Evolutionary conservation across 2,329 filamentous ascomycete species (phyloP).

Genomic region (Pseudopithomyces maydicus): DNA sequence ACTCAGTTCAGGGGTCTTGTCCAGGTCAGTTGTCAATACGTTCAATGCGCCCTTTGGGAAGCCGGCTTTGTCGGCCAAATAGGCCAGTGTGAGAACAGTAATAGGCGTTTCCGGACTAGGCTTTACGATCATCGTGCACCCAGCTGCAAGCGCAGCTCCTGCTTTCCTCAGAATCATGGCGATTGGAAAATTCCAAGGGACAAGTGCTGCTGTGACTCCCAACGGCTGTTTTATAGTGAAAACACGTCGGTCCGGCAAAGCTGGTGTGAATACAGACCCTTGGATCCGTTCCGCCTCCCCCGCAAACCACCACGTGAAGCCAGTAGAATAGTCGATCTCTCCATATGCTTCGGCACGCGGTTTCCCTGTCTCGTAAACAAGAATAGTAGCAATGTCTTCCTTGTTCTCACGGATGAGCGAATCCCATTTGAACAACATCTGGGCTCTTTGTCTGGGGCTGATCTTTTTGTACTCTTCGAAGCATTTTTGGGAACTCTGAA

Average conservation of each 20-base stretch:
- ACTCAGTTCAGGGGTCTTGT: conserved; percentile 59
- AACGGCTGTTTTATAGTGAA: conserved; percentile 78
- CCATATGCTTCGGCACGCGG: conserved; percentile 58
- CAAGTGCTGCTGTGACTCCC: conserved; percentile 69
- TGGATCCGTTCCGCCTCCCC: conserved; percentile 67
- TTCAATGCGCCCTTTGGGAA: conserved; percentile 65
- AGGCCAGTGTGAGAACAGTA: conserved; percentile 43
- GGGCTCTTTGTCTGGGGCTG: conserved; percentile 65
- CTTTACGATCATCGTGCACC: conserved; percentile 71
- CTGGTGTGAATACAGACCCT: conserved; percentile 64
- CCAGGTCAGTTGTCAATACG: conserved; percentile 64
- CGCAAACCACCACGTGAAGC: conserved; percentile 63
- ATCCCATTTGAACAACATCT: conserved; percentile 70
- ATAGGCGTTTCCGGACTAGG: conserved; percentile 50
- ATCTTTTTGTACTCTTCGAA: conserved; percentile 65
- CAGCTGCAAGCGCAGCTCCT: conserved; percentile 70
- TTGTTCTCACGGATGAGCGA: conserved; percentile 65
- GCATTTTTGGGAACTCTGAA: conserved; percentile 63
- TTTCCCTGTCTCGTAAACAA: conserved; percentile 65
- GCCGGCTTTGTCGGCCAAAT: conserved; percentile 47
- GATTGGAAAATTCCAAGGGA: conserved; percentile 76
- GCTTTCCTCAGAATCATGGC: conserved; percentile 72
- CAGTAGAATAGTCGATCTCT: conserved; percentile 59
- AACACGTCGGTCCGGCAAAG: conserved; percentile 66
- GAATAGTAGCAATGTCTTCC: conserved; percentile 66